These are phyloP conservation scores for Acacia crassicarpa DNA, from an alignment of 306 rosid genomes.

Conservation along the genomic window DNA sequence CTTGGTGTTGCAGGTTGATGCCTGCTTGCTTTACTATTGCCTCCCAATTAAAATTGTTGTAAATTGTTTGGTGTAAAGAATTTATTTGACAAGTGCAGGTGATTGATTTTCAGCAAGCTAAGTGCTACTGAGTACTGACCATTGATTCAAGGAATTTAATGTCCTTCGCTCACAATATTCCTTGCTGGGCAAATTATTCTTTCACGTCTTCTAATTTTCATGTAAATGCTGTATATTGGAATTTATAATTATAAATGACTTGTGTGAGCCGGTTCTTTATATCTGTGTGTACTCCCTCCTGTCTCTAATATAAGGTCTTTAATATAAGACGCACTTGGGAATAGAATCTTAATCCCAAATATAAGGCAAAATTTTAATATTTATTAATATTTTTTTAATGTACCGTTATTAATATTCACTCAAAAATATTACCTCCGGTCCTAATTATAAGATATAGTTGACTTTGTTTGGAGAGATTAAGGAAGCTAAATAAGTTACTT, in stretches of 20 bases:
- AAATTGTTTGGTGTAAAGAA: constrained; percentile 40
- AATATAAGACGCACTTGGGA: no score
- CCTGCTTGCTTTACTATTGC: constrained; percentile 30
- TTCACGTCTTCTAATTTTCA: constrained; percentile 50
- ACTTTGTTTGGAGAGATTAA: no score
- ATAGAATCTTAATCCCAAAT: no score
- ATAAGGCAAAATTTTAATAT: no score
- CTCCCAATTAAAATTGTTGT: constrained; percentile 40
- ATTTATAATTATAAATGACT: constrained; percentile 52
- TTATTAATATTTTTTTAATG: no score
- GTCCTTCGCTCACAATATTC: constrained; percentile 44
- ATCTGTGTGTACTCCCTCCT: no score
- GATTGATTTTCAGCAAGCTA: constrained; percentile 43
- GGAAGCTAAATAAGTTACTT: no score
- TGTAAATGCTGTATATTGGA: constrained; percentile 88
- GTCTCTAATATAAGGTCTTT: no score
- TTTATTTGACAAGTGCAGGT: constrained; percentile 45
- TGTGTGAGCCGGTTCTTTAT: constrained; percentile 62
- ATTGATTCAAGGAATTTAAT: constrained; percentile 51
- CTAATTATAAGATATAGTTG: no score
- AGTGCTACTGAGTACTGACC: constrained; percentile 44
- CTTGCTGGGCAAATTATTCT: constrained; percentile 50
- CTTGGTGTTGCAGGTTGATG: constrained; percentile 59
- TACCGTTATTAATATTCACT: no score
- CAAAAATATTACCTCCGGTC: no score